Percentiles rank a stretch among this genome's conserved stretches.
These are phyloP conservation scores for Amauroascus verrucosus DNA, from an alignment of 2,329 filamentous ascomycete genomes.

Conservation along the genomic window DNA sequence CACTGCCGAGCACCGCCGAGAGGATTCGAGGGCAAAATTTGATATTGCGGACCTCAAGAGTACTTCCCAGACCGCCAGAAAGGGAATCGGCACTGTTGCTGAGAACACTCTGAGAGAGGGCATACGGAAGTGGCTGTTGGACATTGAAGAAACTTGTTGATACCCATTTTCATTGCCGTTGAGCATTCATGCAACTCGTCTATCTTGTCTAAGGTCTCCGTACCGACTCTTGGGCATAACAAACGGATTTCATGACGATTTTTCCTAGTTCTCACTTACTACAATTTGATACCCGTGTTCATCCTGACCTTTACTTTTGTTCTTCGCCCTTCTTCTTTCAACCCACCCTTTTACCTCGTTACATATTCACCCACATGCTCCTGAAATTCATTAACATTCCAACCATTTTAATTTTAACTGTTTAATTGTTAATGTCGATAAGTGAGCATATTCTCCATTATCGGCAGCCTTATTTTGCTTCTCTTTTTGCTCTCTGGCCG, in stretches of 20 bases:
- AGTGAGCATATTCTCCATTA: neutral
- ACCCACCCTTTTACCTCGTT: neutral
- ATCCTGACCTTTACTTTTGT: neutral
- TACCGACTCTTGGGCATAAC: neutral
- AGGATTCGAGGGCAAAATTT: constrained; percentile 26
- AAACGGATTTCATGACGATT: neutral
- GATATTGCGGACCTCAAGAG: constrained; percentile 17
- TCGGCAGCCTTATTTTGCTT: neutral
- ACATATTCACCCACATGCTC: neutral
- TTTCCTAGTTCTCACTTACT: neutral
- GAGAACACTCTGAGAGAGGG: constrained; percentile 49
- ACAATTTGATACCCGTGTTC: constrained; percentile 3
- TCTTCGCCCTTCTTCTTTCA: neutral
- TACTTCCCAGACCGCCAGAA: constrained; percentile 21
- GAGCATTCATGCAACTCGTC: too few relatives aligned
- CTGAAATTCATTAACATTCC: neutral
- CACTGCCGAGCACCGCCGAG: constrained; percentile 39
- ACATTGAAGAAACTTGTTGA: constrained; percentile 38
- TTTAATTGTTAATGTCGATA: constrained; percentile 1
- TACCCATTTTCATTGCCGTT: neutral
- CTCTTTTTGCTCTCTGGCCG: too few relatives aligned
- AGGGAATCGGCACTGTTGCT: constrained; percentile 24
- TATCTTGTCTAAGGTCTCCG: too few relatives aligned
- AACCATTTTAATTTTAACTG: neutral
- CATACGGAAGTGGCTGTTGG: constrained; percentile 46